phyloP scores from a whole-genome alignment of 192 early-diverging fungal species.

The Chytriomyces hyalinus region DNA sequence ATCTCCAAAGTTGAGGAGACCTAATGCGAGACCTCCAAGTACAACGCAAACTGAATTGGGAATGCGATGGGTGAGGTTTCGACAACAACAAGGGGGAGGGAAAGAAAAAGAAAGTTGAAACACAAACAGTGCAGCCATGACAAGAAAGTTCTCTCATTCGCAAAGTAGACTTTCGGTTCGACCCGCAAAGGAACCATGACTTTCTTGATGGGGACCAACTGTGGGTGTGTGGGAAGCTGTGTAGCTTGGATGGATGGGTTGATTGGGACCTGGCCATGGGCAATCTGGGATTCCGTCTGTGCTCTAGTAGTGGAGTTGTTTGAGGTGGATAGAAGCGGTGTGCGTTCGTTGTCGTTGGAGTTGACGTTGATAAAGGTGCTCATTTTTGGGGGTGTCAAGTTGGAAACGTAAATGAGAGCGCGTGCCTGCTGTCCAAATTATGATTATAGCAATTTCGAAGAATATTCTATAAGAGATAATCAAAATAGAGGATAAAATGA shows the following conservation, averaged over 20 bases:
- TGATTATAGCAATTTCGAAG: too few species aligned
- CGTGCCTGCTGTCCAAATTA: too few species aligned
- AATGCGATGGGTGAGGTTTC: too few species aligned
- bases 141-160: conserved; percentile 82
- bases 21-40: conserved; percentile 73
- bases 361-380: conserved; percentile 5
- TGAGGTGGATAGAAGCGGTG: conserved; percentile 10
- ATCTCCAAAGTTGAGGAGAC: conserved; percentile 79
- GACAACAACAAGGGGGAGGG: too few species aligned
- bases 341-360: conserved; percentile 9
- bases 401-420: neutral
- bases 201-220: conserved; percentile 35
- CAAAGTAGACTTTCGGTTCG: conserved; percentile 87
- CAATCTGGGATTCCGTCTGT: conserved; percentile 16
- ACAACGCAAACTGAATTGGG: conserved; percentile 58
- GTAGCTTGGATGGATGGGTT: conserved; percentile 14
- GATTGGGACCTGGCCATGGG: conserved; percentile 11
- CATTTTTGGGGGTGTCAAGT: neutral
- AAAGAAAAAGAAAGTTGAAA: neutral
- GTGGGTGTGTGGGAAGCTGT: conserved; percentile 11
- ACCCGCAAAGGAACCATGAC: conserved; percentile 65
- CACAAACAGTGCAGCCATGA: conserved; percentile 30
- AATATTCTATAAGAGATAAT: too few species aligned
- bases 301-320: neutral
- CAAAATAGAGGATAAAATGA: too few species aligned